Evolutionary conservation across 371 early-diverging fungal genomes (phyloP).

Genomic region (Chytridiales sp.): DNA sequence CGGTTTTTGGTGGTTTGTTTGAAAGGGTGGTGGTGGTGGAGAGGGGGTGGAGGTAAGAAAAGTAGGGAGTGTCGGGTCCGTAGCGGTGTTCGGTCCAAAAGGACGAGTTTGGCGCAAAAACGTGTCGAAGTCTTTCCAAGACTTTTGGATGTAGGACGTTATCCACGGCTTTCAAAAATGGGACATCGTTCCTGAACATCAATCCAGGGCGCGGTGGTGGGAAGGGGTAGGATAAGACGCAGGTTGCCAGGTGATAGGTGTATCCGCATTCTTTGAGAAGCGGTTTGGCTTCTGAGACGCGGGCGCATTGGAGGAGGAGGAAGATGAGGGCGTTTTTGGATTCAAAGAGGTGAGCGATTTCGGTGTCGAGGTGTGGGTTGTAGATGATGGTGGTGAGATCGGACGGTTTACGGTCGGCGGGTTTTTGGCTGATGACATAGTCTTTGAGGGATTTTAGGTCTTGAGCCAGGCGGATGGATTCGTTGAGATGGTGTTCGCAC

Average conservation of each 20-base stretch:
- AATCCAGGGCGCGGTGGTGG: background rate
- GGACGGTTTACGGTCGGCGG: no score
- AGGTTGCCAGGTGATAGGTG: slow-evolving; percentile 17
- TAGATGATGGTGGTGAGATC: no score
- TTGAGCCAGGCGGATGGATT: no score
- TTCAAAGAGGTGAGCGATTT: background rate
- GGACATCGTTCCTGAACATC: slow-evolving; percentile 12
- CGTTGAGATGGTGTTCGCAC: no score
- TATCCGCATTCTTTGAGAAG: slow-evolving; percentile 9
- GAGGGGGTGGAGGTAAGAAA: slow-evolving; percentile 21
- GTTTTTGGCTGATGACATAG: no score
- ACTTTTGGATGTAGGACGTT: slow-evolving; percentile 16
- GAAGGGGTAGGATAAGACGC: slow-evolving; percentile 18
- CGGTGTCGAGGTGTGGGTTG: background rate
- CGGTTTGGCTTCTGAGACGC: slow-evolving; percentile 7
- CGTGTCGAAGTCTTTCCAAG: slow-evolving; percentile 10
- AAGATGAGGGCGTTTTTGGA: slow-evolving; percentile 16
- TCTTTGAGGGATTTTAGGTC: no score
- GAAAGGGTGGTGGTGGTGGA: no score
- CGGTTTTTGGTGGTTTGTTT: slow-evolving; percentile 6
- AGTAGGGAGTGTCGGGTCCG: slow-evolving; percentile 28
- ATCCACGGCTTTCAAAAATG: slow-evolving; percentile 28
- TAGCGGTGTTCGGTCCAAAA: slow-evolving; percentile 34
- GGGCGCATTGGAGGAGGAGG: slow-evolving; percentile 17
- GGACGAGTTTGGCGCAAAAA: slow-evolving; percentile 4